A percentile compares a stretch with the other conserved stretches of the same genome.
Evolutionary conservation across 106 monocot species (phyloP).

Genomic region (Allium sativum): DNA sequence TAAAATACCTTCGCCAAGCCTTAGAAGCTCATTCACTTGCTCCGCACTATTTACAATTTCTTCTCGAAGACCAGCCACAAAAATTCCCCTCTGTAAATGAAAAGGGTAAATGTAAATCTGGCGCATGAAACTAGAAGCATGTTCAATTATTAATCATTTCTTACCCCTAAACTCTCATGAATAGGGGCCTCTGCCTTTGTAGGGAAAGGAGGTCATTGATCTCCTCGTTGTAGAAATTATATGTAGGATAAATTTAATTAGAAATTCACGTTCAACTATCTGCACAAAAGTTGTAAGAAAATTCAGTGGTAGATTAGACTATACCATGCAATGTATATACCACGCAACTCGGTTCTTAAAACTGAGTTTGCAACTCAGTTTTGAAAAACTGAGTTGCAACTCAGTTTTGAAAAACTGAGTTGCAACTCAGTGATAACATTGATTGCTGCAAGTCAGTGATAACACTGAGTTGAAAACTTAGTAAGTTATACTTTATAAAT

Average conservation of each 20-base stretch:
- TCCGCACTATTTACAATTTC: constrained; percentile 79
- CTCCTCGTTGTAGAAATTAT: constrained; percentile 98
- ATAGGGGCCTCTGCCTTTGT: constrained; percentile 67
- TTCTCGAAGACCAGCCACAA: constrained; percentile 75
- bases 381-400: too few relatives aligned
- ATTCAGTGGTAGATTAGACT: too few relatives aligned
- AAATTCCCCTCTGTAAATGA: constrained; percentile 72
- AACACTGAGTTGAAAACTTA: too few relatives aligned
- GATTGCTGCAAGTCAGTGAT: too few relatives aligned
- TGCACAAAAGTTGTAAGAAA: constrained; percentile 14
- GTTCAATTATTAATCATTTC: not conserved
- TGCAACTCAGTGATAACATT: too few relatives aligned
- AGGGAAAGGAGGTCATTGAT: constrained; percentile 76
- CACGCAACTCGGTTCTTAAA: too few relatives aligned
- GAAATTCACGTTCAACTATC: constrained; percentile 65
- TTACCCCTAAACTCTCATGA: constrained; percentile 90
- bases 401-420: too few relatives aligned
- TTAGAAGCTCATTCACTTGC: constrained; percentile 82
- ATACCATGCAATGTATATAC: too few relatives aligned
- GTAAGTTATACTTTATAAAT: too few relatives aligned
- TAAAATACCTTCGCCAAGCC: constrained; percentile 68
- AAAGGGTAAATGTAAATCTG: too few relatives aligned
- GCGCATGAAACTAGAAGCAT: too few relatives aligned
- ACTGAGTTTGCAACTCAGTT: too few relatives aligned
- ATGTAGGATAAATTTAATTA: constrained; percentile 93